Evolutionary conservation across 208 protist species (phyloP).

Genomic region (Leishmania guyanensis): DNA sequence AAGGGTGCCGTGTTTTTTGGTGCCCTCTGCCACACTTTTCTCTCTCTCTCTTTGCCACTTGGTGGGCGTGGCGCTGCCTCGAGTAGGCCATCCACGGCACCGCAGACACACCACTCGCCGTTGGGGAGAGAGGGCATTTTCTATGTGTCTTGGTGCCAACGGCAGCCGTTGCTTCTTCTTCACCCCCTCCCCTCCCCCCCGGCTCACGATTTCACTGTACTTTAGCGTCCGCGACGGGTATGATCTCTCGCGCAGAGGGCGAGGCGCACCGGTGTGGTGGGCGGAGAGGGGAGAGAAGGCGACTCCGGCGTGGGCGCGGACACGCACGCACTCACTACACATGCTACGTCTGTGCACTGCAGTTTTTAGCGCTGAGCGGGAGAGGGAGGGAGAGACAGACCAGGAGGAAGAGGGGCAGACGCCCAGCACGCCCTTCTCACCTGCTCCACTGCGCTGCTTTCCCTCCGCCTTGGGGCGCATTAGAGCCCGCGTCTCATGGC

Average conservation of each 20-base stretch:
- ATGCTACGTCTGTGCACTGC: not conserved
- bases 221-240: not conserved
- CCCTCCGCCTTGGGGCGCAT: not conserved
- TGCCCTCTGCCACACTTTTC: not conserved
- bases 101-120: not conserved
- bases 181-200: not conserved
- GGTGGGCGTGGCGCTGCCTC: not conserved
- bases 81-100: not conserved
- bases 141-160: not conserved
- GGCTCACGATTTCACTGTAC: not conserved
- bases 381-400: not conserved
- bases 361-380: not conserved
- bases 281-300: not conserved
- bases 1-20: not conserved
- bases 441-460: not conserved
- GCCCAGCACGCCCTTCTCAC: not conserved
- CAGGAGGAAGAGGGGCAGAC: not conserved
- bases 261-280: not conserved
- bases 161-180: not conserved
- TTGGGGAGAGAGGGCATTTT: not conserved
- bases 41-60: not conserved
- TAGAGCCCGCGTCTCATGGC: constrained; percentile 3
- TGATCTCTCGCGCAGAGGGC: not conserved
- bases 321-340: not conserved
- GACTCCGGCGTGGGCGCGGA: not conserved